phyloP scores from a whole-genome alignment of 495 filamentous ascomycete species.

The Cetradonia linearis region DNA sequence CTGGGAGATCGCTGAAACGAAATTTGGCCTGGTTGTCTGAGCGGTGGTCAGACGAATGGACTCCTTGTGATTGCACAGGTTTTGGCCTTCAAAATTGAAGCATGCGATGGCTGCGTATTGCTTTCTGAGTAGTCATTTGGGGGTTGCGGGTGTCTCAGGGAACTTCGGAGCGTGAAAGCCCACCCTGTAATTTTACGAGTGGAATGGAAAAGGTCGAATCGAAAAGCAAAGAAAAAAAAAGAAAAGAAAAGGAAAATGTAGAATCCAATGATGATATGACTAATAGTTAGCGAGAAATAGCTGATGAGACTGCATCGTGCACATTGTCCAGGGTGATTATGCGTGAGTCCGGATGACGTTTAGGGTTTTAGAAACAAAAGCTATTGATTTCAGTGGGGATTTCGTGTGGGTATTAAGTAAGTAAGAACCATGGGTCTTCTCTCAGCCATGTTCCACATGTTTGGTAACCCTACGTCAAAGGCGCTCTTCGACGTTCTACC shows the following conservation, averaged over 20 bases:
- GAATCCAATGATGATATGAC: background rate
- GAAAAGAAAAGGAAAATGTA: background rate
- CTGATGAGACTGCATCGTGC: background rate
- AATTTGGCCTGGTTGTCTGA: background rate
- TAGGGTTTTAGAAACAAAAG: background rate
- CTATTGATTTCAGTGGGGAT: background rate
- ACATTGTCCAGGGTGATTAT: background rate
- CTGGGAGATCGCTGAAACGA: constrained; percentile 3
- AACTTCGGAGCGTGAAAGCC: background rate
- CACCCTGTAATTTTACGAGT: background rate
- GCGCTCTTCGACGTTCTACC: background rate
- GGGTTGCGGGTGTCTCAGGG: background rate
- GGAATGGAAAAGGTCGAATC: background rate
- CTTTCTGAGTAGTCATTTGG: background rate
- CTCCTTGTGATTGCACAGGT: background rate
- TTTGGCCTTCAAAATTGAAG: background rate
- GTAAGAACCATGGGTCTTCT: background rate
- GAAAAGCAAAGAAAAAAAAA: too few relatives aligned
- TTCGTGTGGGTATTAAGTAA: background rate
- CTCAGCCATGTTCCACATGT: background rate
- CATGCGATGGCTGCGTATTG: background rate
- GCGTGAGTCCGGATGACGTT: background rate
- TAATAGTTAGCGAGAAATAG: background rate
- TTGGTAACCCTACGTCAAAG: background rate
- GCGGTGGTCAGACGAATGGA: background rate